Base-by-base conservation (phyloP, 768 basidiomycete genomes). In the Lactarius hengduanensis region DNA sequence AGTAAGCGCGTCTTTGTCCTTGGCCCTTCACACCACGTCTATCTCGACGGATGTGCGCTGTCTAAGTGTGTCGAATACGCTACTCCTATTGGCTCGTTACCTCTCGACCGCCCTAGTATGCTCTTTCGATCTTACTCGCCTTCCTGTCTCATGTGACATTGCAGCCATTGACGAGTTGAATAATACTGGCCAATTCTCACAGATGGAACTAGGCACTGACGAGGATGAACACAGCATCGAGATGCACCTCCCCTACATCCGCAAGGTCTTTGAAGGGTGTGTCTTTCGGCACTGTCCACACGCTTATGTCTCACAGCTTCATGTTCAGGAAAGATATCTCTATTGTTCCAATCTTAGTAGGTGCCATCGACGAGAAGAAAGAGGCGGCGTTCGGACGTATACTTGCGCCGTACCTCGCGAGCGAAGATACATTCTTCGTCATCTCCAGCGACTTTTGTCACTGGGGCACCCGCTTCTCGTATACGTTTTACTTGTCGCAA, bases 401-500 rank as follows among this genome's bases (percentile, higher is more conserved):
- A 11, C 80, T 99, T 2, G 92, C 91, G 0, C 90, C 91, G 0
- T 96, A 92, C 76, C 83, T 98, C 60, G 81, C 83, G 3, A 79
- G 86, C 67, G 84, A 88, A 2, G 87, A 90, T 66, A 98, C 94
- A 0, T 81, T 98, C 67, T 94, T 88, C 72, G 88, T 98, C 54
- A 83, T 97, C 60, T 98, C 96, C 5, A 93, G 91, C 65, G 97
- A 99, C 76, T 99, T 99, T 75, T 98, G 97, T 74, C 97, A 99
- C 76, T 99, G 97, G 94, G 94, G 94, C 13, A 81, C 82, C 8
- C 84, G 93, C 55, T 97, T 94, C 75, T 85, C 84, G 16, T 96
- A 95, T 77, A 96, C 94, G 0, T 87, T 86, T 75, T 96, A 96
- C 77, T 92, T 91, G 70, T 88, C 92, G 5, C 80, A 84, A 28